phyloP scores from a whole-genome alignment of 2,329 filamentous ascomycete species.

The Claviceps humidiphila region DNA sequence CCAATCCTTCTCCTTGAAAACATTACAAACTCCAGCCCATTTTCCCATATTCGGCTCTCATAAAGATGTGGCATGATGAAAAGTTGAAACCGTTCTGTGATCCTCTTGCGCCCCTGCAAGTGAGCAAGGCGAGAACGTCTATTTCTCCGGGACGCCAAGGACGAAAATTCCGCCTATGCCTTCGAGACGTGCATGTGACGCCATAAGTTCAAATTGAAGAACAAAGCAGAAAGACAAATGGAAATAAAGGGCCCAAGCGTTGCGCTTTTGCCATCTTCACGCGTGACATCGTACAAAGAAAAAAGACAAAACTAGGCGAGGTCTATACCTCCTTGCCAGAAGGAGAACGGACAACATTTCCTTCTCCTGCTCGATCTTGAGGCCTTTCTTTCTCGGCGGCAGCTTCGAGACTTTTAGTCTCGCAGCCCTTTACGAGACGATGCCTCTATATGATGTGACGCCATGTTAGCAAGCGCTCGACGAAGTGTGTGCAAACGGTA shows the following conservation, averaged over 20 bases:
- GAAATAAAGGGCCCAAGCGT: neutral
- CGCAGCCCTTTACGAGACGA: slow-evolving; percentile 52
- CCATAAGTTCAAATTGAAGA: neutral
- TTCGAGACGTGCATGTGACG: neutral
- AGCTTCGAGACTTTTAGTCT: slow-evolving; percentile 18
- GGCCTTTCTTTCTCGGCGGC: slow-evolving; percentile 10
- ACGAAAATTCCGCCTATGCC: neutral
- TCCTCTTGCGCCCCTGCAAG: no score
- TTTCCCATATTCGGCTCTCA: no score
- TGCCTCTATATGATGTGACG: slow-evolving; percentile 32
- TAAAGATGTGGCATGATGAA: no score
- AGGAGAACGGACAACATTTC: slow-evolving; percentile 5
- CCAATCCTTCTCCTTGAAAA: no score
- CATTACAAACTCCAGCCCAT: no score
- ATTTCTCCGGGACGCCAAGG: no score
- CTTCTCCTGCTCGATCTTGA: slow-evolving; percentile 5
- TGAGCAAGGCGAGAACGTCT: no score
- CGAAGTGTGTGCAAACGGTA: neutral
- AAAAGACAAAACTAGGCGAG: neutral
- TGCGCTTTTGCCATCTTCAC: neutral
- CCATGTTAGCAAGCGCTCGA: neutral
- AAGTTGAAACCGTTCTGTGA: no score
- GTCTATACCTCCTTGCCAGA: slow-evolving; percentile 4
- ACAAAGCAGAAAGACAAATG: neutral
- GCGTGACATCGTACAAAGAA: neutral